A percentile compares a stretch with the other conserved stretches of the same genome.
Conservation (phyloP, 345 rosid genomes). For the Gynandropsis gynandra region DNA sequence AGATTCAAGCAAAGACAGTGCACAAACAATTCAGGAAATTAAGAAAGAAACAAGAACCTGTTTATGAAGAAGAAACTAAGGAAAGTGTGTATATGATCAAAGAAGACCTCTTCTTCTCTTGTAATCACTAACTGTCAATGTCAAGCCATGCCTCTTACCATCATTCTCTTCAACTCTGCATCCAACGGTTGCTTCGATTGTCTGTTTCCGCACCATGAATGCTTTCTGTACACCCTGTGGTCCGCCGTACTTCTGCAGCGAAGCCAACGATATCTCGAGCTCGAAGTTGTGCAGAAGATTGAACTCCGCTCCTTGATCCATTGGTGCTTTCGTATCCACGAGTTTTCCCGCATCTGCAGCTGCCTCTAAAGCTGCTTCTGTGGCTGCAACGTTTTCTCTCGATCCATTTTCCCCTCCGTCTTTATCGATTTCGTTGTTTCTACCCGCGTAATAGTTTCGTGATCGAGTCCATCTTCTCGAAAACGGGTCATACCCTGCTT, state of each 20-base stretch:
- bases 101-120: constrained; percentile 98
- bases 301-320: constrained; percentile 75
- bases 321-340: constrained; percentile 86
- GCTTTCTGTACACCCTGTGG: constrained; percentile 75
- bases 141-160: constrained; percentile 75
- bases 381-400: constrained; percentile 26
- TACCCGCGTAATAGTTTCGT: constrained; percentile 72
- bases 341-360: constrained; percentile 97
- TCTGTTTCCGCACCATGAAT: constrained; percentile 88
- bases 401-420: constrained; percentile 28
- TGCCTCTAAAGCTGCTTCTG: constrained; percentile 80
- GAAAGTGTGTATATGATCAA: constrained; percentile 29
- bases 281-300: constrained; percentile 73
- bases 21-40: constrained; percentile 2
- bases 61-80: constrained; percentile 6
- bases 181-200: constrained; percentile 85
- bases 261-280: constrained; percentile 53
- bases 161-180: constrained; percentile 72
- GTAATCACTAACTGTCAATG: constrained; percentile 94
- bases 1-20: constrained; percentile 12
- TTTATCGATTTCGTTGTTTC: constrained; percentile 31
- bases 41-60: not conserved
- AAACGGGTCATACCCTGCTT: constrained; percentile 97
- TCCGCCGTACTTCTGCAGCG: constrained; percentile 72
- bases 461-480: constrained; percentile 99